Conservation (phyloP, 176 grass and related monocot genomes). For the Aegilops longissima region DNA sequence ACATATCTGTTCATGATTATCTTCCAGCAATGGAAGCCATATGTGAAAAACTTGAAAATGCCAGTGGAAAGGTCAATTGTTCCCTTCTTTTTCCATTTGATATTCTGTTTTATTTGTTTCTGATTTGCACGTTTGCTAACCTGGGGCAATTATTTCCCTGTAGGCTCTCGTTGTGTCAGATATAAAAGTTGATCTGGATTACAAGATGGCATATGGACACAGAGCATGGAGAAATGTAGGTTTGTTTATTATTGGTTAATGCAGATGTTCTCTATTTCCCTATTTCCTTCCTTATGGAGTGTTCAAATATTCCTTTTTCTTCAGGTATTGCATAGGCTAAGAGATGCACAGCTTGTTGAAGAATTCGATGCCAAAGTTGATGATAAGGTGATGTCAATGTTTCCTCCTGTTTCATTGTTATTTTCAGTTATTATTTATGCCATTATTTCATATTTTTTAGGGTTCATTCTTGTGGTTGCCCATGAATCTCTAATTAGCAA, state of each 20-base stretch:
- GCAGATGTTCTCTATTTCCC: slow-evolving; percentile 25
- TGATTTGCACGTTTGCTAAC: slow-evolving; percentile 35
- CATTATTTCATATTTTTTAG: neutral
- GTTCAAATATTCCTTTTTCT: slow-evolving; percentile 24
- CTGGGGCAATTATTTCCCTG: slow-evolving; percentile 24
- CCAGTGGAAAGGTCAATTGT: slow-evolving; percentile 67
- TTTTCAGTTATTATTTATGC: slow-evolving; percentile 25
- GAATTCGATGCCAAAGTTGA: slow-evolving; percentile 71
- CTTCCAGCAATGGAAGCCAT: slow-evolving; percentile 95
- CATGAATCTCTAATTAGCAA: neutral
- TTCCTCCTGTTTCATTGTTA: slow-evolving; percentile 5
- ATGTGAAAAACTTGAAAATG: slow-evolving; percentile 92
- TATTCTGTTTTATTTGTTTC: slow-evolving; percentile 9
- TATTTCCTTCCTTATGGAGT: slow-evolving; percentile 25
- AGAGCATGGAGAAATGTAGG: slow-evolving; percentile 96
- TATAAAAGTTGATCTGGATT: slow-evolving; percentile 83
- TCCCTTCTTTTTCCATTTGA: neutral
- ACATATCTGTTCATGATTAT: slow-evolving; percentile 72
- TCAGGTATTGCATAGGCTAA: slow-evolving; percentile 84
- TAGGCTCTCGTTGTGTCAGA: slow-evolving; percentile 91
- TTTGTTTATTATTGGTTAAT: slow-evolving; percentile 24
- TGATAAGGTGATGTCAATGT: slow-evolving; percentile 50
- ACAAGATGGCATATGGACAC: slow-evolving; percentile 66
- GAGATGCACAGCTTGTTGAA: slow-evolving; percentile 75
- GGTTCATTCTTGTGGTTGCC: slow-evolving; percentile 8